phyloP scores from a whole-genome alignment of 805 yeast genomes.

The Torulaspora franciscae region DNA sequence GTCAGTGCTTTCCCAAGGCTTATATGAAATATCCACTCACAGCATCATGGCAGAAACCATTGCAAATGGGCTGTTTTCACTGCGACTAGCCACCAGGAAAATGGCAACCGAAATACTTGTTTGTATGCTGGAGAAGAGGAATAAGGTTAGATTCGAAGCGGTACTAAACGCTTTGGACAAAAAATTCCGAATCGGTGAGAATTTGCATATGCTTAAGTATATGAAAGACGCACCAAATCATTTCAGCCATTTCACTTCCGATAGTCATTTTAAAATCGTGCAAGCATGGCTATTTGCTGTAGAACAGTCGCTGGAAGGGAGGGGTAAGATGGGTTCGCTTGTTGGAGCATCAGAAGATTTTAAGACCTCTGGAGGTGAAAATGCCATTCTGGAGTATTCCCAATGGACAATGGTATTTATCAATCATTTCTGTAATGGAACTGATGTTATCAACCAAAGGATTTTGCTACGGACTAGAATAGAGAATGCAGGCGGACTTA shows the following conservation, averaged over 20 bases:
- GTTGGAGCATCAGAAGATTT: conserved; percentile 91
- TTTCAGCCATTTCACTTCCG: conserved; percentile 17
- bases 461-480: conserved; percentile 31
- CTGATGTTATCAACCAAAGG: conserved; percentile 32
- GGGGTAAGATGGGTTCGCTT: conserved; percentile 83
- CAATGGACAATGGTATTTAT: conserved; percentile 32
- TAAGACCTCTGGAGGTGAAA: conserved; percentile 42
- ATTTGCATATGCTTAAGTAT: conserved; percentile 26
- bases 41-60: conserved; percentile 53
- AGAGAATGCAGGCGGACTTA: conserved; percentile 31
- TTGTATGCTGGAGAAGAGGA: conserved; percentile 45
- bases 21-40: conserved; percentile 27
- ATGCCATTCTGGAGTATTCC: conserved; percentile 37
- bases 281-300: conserved; percentile 69
- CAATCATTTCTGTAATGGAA: conserved; percentile 30
- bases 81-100: conserved; percentile 68
- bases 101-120: conserved; percentile 74
- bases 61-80: conserved; percentile 68
- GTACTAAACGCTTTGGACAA: conserved; percentile 34
- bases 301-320: conserved; percentile 67
- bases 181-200: conserved; percentile 30
- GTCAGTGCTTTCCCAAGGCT: conserved; percentile 27
- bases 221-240: conserved; percentile 19
- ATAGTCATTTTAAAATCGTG: conserved; percentile 38
- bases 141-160: conserved; percentile 46